phyloP scores from a whole-genome alignment of 352 stramenopile species.

The Phytophthora litchii region DNA sequence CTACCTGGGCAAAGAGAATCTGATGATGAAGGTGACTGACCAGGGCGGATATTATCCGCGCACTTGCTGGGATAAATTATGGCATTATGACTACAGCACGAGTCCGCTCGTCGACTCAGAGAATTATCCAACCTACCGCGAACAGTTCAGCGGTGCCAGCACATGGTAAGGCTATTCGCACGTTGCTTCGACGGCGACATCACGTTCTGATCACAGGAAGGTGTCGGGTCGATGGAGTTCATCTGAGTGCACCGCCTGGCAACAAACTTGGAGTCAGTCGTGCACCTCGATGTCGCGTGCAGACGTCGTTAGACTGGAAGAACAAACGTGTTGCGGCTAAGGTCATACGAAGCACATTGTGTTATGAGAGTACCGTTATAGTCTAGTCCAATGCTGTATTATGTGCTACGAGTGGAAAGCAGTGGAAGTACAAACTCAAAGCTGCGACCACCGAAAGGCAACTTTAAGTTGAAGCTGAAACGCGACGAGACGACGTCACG shows the following conservation, averaged over 20 bases:
- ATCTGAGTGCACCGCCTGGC: slow-evolving; percentile 66
- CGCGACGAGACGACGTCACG: slow-evolving; percentile 9
- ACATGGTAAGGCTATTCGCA: slow-evolving; percentile 88
- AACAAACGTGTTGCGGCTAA: no score
- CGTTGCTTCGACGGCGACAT: slow-evolving; percentile 98
- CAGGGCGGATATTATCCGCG: slow-evolving; percentile 8
- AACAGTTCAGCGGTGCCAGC: slow-evolving; percentile 13
- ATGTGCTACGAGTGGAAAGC: background rate
- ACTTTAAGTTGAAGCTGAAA: slow-evolving; percentile 5
- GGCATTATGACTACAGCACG: slow-evolving; percentile 18
- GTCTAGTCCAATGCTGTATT: background rate
- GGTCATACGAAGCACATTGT: no score
- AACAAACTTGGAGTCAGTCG: slow-evolving; percentile 19
- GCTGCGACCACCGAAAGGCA: slow-evolving; percentile 21
- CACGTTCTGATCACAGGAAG: slow-evolving; percentile 98
- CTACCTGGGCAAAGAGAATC: slow-evolving; percentile 92
- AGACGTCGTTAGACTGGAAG: slow-evolving; percentile 2
- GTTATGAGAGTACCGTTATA: no score
- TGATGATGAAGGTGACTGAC: slow-evolving; percentile 70
- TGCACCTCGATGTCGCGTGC: background rate
- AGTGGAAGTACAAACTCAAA: background rate
- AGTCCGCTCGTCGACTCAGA: slow-evolving; percentile 8
- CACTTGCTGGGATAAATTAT: slow-evolving; percentile 10
- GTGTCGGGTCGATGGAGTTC: slow-evolving; percentile 93
- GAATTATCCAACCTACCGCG: slow-evolving; percentile 13